Base-by-base conservation (phyloP, 2,329 filamentous ascomycete genomes). In the Xylariaceae sp. region DNA sequence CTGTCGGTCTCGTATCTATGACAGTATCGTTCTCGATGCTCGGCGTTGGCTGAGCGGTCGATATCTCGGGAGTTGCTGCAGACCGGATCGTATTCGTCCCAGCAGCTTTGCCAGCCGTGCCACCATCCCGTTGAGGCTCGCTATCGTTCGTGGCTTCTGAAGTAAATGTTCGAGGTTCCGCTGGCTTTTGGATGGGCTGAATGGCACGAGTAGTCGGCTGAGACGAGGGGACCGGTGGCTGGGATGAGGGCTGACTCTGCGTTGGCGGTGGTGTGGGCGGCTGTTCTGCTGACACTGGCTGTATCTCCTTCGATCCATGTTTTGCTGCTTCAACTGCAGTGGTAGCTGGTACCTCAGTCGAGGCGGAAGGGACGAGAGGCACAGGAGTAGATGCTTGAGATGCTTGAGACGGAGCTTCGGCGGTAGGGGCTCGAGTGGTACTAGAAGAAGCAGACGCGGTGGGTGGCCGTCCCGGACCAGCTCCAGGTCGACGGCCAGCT, bases 401-500 rank as follows among this genome's bases (percentile, higher is more conserved):
- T 16, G 44, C 19, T 32, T 47, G 39, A 5, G 47, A 42, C 12
- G 37, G 40, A 24, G 40, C 30, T 23, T 55, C 49, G 28, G 45
- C 29, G 14, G 48, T 40, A 17, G 52, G 46, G 19, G 45, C 42
- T 34, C 32, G 43, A 4, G 48, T 50, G 15, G 47, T 42, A 13
- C 35, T 43, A 8, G 39, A 26, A 14, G 48, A 41, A 17, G 41
- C 40, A 25, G 51, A 37, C 16, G 44, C 36, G 8, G 49, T 32
- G 33, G 44, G 14, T 11, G 47, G 39, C 24, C 50, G 43, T 13
- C 49, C 36, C 27, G 63, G 55, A 35, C 63, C 60, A 43, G 65
- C 64, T 40, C 68, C 63, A 38, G 70, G 67, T 51, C 78, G 73
- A 44, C 68, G 65, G 21, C 61, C 56, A 44, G 74, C 73, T 62